Conservation (phyloP, 2,329 filamentous ascomycete genomes). For the Uncinocarpus reesii region DNA sequence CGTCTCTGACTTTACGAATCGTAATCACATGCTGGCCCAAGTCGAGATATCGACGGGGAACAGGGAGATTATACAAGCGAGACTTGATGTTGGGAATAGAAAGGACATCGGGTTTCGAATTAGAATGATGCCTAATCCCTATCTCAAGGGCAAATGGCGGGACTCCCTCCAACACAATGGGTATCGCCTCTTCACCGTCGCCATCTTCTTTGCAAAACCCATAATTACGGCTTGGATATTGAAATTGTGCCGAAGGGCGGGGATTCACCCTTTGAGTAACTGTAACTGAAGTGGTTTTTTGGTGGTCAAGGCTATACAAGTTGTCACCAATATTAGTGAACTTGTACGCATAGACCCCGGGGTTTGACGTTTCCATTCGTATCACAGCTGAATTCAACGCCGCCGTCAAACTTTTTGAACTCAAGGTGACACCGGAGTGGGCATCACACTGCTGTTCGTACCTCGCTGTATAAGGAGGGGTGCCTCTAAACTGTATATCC, state of each 20-base stretch:
- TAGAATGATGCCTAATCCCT: slow-evolving; percentile 84
- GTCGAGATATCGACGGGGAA: slow-evolving; percentile 74
- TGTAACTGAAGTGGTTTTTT: slow-evolving; percentile 54
- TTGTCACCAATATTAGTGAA: slow-evolving; percentile 75
- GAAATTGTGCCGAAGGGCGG: slow-evolving; percentile 70
- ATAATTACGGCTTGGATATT: slow-evolving; percentile 81
- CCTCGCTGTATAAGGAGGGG: slow-evolving; percentile 69
- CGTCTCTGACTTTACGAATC: slow-evolving; percentile 81
- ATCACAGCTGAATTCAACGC: slow-evolving; percentile 67
- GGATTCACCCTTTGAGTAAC: slow-evolving; percentile 77
- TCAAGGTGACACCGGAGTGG: slow-evolving; percentile 54
- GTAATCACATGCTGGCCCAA: slow-evolving; percentile 82
- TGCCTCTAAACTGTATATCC: slow-evolving; percentile 68
- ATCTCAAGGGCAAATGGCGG: slow-evolving; percentile 86
- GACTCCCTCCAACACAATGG: slow-evolving; percentile 69
- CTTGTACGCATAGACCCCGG: slow-evolving; percentile 75
- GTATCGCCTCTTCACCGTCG: slow-evolving; percentile 73
- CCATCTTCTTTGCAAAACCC: slow-evolving; percentile 89
- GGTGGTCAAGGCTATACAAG: slow-evolving; percentile 67
- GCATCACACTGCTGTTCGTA: slow-evolving; percentile 71
- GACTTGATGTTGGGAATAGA: slow-evolving; percentile 68
- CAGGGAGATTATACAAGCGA: slow-evolving; percentile 65
- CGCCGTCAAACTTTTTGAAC: slow-evolving; percentile 63
- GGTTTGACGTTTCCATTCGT: slow-evolving; percentile 71
- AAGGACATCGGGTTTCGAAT: slow-evolving; percentile 67